Evolutionary conservation across 2,329 filamentous ascomycete genomes (phyloP).

Genomic region (Graphilbum fragrans): DNA sequence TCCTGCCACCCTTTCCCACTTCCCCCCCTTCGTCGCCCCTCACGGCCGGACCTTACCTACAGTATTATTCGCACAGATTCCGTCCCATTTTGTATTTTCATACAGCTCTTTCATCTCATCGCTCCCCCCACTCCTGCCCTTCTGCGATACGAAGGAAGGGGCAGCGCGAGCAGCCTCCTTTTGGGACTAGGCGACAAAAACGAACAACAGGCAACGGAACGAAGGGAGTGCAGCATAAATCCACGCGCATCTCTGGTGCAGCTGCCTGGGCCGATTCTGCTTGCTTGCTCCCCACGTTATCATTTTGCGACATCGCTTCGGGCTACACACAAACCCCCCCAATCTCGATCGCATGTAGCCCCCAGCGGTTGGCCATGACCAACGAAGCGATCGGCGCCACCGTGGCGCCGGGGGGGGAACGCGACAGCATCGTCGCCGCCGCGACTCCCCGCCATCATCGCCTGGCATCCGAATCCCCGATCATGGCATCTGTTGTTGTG

Average conservation of each 20-base stretch:
- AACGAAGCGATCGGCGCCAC: slow-evolving; percentile 39
- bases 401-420: slow-evolving; percentile 28
- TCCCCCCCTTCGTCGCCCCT: slow-evolving; percentile 4
- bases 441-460: slow-evolving; percentile 7
- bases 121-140: no score
- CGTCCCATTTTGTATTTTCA: slow-evolving; percentile 3
- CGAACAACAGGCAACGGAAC: no score
- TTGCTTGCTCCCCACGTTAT: slow-evolving; percentile 3
- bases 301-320: slow-evolving; percentile 4
- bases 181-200: neutral
- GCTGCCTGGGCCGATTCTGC: no score
- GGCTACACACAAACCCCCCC: slow-evolving; percentile 11
- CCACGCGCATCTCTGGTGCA: no score
- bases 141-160: no score
- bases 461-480: neutral
- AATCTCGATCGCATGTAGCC: slow-evolving; percentile 15
- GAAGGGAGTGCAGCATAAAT: no score
- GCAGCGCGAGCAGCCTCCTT: neutral
- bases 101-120: neutral
- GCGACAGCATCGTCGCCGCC: slow-evolving; percentile 15
- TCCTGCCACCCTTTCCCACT: slow-evolving; percentile 7
- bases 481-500: neutral
- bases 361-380: slow-evolving; percentile 32
- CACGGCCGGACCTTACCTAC: neutral
- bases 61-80: neutral